These are phyloP conservation scores for Erigeron philadelphicus DNA, from an alignment of 140 eudicot species.

Conservation along the genomic window DNA sequence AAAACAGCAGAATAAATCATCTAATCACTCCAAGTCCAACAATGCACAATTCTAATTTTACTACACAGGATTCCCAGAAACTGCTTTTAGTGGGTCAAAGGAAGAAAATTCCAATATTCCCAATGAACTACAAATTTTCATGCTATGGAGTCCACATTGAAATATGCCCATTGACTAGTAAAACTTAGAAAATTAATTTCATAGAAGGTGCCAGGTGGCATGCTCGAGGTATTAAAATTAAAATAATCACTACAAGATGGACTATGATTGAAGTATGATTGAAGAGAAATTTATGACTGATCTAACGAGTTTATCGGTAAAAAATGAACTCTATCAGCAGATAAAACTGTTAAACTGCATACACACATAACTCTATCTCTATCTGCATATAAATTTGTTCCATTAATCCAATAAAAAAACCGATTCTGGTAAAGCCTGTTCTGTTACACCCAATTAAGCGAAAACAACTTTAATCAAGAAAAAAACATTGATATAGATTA, in stretches of 20 bases:
- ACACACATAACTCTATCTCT: background rate
- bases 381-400: background rate
- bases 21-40: conserved; percentile 23
- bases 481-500: background rate
- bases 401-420: background rate
- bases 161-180: conserved; percentile 1
- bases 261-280: conserved; percentile 11
- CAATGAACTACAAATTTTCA: background rate
- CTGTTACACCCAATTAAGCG: too few relatives aligned
- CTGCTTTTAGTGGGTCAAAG: background rate
- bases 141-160: conserved; percentile 8
- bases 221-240: conserved; percentile 14
- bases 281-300: conserved; percentile 8
- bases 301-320: conserved; percentile 1
- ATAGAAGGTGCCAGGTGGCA: background rate
- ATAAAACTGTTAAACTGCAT: background rate
- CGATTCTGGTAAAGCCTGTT: conserved; percentile 27
- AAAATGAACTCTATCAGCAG: background rate
- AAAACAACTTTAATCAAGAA: background rate
- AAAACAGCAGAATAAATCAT: conserved; percentile 20
- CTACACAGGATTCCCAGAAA: conserved; percentile 1
- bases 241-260: background rate
- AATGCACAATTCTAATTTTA: background rate
- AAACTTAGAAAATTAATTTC: background rate
- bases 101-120: background rate